These are phyloP conservation scores for Vicia sativa DNA, from an alignment of 306 rosid species.

Conservation along the genomic window DNA sequence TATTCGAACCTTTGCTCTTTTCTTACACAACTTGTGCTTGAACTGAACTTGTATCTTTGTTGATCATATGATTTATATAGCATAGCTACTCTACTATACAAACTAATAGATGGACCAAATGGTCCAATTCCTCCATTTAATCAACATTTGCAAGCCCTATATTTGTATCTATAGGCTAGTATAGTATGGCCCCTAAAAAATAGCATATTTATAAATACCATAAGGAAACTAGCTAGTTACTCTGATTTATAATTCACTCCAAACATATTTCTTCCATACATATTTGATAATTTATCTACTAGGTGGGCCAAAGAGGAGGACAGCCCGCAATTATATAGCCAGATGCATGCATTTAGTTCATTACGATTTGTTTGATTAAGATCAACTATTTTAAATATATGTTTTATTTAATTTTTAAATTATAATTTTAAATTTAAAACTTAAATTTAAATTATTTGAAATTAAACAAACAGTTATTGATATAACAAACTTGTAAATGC, in stretches of 20 bases:
- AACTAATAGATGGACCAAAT: constrained; percentile 38
- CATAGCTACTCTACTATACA: background rate
- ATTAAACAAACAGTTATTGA: too few species aligned
- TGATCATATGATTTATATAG: background rate
- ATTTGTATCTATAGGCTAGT: constrained; percentile 22
- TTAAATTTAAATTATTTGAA: too few species aligned
- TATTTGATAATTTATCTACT: constrained; percentile 1
- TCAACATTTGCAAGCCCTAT: constrained; percentile 5
- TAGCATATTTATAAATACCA: background rate
- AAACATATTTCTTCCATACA: background rate
- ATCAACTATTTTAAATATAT: too few species aligned
- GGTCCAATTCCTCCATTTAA: constrained; percentile 12
- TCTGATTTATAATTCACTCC: background rate
- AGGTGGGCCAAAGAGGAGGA: constrained; percentile 36
- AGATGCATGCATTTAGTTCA: too few species aligned
- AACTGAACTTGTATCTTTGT: background rate
- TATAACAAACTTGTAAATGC: too few species aligned
- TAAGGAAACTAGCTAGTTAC: background rate
- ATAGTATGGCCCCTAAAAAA: background rate
- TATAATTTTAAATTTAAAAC: too few species aligned
- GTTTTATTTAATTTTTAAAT: too few species aligned
- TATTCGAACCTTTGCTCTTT: too few species aligned
- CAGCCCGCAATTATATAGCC: too few species aligned
- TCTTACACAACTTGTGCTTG: too few species aligned
- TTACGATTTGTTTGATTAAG: too few species aligned